Base-by-base conservation (phyloP, 768 basidiomycete species). In the Ramaria sp. region DNA sequence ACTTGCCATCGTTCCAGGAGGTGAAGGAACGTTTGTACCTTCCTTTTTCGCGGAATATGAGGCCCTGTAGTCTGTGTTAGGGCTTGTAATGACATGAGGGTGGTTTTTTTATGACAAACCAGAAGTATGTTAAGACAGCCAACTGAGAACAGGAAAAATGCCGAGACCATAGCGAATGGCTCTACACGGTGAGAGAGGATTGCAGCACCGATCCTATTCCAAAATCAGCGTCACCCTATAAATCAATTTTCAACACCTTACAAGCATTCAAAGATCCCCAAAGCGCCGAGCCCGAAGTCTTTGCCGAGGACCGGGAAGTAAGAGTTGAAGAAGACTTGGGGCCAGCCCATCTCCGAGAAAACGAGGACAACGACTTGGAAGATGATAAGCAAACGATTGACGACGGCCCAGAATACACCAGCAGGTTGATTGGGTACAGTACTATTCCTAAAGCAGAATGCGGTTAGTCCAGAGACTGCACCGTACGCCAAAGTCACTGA, bases 351-450 rank as follows among this genome's bases (percentile, higher is more conserved):
- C 68, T 96, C 93, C 54, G 91, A 86, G 55, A 92, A 67, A 58
- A 92, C 68, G 62, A 95, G 81, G 30, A 90, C 73, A 62, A 92
- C 66, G 57, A 84, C 78, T 71, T 93, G 87, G 67, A 87, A 82
- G 58, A 92, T 79, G 66, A 95, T 89, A 66, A 95, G 78, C 54
- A 95, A 75, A 57, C 88, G 76, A 68, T 90, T 89, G 58, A 94
- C 71, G 58, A 95, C 82, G 4, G 88, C 87, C 88, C 91, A 96
- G 70, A 96, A 95, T 8, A 80, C 78, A 25, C 92, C 92, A 18
- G 88, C 92, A 28, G 88, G 78, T 66, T 95, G 91, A 67, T 90
- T 89, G 3, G 92, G 92, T 4, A 96, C 89, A 2, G 89, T 89
- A 66, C 83, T 88, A 47, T 67, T 62, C 56, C 79, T 85, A 59